A percentile compares a stretch with the other conserved stretches of the same genome.
These are phyloP conservation scores for Aspergillus indologenus DNA, from an alignment of 495 filamentous ascomycete species.

Conservation along the genomic window DNA sequence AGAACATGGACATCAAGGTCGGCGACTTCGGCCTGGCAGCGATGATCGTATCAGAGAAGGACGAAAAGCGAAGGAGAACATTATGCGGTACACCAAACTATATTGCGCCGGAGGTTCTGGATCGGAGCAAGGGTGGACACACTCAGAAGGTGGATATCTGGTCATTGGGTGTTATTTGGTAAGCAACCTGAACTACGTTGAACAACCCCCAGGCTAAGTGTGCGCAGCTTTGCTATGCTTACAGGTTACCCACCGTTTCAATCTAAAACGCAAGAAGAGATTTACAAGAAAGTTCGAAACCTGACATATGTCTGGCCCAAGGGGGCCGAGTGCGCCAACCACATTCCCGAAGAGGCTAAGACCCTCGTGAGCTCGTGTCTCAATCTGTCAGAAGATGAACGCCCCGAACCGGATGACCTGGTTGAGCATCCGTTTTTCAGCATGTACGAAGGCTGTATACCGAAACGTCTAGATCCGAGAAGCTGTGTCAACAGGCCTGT, in stretches of 20 bases:
- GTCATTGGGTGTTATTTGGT: slow-evolving; percentile 96
- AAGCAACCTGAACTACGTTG: slow-evolving; percentile 26
- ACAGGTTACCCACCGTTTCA: slow-evolving; percentile 88
- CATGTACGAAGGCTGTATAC: slow-evolving; percentile 54
- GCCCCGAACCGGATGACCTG: slow-evolving; percentile 76
- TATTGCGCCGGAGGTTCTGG: slow-evolving; percentile 93
- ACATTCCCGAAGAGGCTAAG: slow-evolving; percentile 64
- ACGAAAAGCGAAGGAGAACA: slow-evolving; percentile 80
- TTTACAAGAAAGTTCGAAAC: slow-evolving; percentile 72
- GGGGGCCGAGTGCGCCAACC: slow-evolving; percentile 42
- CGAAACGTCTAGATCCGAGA: slow-evolving; percentile 41
- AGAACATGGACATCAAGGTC: slow-evolving; percentile 95
- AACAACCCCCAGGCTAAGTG: neutral
- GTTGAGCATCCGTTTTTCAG: slow-evolving; percentile 82
- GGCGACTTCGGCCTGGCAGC: slow-evolving; percentile 98
- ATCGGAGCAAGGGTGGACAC: slow-evolving; percentile 72
- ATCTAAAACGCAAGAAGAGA: slow-evolving; percentile 79
- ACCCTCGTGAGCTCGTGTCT: slow-evolving; percentile 73
- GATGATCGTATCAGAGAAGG: slow-evolving; percentile 78
- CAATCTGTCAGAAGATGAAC: slow-evolving; percentile 64
- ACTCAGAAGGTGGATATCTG: slow-evolving; percentile 94
- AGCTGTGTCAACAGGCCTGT: slow-evolving; percentile 42
- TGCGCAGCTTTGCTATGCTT: slow-evolving; percentile 76
- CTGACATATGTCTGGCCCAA: slow-evolving; percentile 76
- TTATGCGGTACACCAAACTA: slow-evolving; percentile 98